Evolutionary conservation across 192 early-diverging fungal species (phyloP).

Genomic region (Gonapodya prolifera): DNA sequence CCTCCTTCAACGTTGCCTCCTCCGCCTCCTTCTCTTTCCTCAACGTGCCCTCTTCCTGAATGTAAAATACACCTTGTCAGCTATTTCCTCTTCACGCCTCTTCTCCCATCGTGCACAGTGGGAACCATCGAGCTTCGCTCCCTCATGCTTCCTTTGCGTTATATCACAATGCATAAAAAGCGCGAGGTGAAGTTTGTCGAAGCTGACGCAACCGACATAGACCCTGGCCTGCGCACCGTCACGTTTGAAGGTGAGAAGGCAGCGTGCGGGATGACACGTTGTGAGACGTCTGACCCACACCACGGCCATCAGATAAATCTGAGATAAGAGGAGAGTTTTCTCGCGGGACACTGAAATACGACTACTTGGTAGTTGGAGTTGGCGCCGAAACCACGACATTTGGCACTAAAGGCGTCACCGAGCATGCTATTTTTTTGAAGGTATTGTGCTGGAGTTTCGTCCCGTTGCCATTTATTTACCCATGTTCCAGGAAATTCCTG

Average conservation of each 20-base stretch:
- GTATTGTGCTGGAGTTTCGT: no score
- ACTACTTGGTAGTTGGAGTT: slow-evolving; percentile 62
- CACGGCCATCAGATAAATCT: slow-evolving; percentile 58
- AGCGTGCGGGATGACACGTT: no score
- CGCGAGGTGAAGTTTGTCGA: slow-evolving; percentile 78
- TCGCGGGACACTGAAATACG: slow-evolving; percentile 48
- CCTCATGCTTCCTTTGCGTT: slow-evolving; percentile 78
- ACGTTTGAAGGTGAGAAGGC: no score
- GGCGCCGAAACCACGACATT: slow-evolving; percentile 72
- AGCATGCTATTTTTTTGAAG: slow-evolving; percentile 63
- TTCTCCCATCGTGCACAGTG: slow-evolving; percentile 43
- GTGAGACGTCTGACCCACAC: no score
- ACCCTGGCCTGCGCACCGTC: slow-evolving; percentile 65
- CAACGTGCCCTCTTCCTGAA: no score
- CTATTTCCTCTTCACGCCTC: slow-evolving; percentile 67
- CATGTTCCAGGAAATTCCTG: slow-evolving; percentile 56
- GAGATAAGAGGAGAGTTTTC: slow-evolving; percentile 50
- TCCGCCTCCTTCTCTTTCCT: no score
- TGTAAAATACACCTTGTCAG: no score
- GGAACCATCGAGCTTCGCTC: slow-evolving; percentile 77
- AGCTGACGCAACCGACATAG: slow-evolving; percentile 77
- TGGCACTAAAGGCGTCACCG: slow-evolving; percentile 59
- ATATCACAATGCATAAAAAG: slow-evolving; percentile 74
- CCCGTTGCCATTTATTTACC: no score
- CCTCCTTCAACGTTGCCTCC: no score